Base-by-base conservation (phyloP, 2,329 filamentous ascomycete genomes). In the Claviceps lovelessii region DNA sequence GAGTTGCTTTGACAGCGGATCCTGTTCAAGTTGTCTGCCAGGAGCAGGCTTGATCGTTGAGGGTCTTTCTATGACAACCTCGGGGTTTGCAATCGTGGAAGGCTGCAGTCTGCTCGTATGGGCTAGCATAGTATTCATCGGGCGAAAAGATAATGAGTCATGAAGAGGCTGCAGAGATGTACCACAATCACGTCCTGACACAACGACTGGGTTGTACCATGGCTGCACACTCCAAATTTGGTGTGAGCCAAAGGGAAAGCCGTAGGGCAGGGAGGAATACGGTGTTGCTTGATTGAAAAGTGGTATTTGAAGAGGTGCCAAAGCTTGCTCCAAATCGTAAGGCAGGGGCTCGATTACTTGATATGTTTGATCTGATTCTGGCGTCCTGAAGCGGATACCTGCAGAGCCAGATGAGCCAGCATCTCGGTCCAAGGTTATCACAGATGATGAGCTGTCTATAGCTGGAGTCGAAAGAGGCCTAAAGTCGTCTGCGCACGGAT, bases 401-500 rank as follows among this genome's bases (percentile, higher is more conserved):
- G 49, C 35, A 54, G 48, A 29, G 41, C 13, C 42, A 41, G 53
- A 35, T 29, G 33, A 35, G 46, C 41, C 19, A 31, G 28, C 17
- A 29, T 54, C 42, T 37, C 52, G 48, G 15, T 57, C 44, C 29
- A 39, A 49, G 2, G 23, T 33, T 17, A 42, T 39, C 11, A 46
- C 29, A 29, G 53, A 54, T 23, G 56, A 57, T 45, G 48, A 41
- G 31, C 8, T n/a, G 2, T 49, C 48, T 35, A 51, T 28, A 28
- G 29, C 41, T 23, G 54, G 51, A 52, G 42, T 41, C 17, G 37
- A 51, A 35, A 49, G 42, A 49, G 56, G 54, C n/a, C 44, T 55
- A 13, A 57, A 50, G 29, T 57, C 45, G 33, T 44, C 33, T 11
- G 56, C 51, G 54, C 54, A 55, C 19, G 56, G 51, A 54, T 57